Evolutionary conservation across 108 stramenopile species (phyloP).

Genomic region (Mediolabrus comicus): DNA sequence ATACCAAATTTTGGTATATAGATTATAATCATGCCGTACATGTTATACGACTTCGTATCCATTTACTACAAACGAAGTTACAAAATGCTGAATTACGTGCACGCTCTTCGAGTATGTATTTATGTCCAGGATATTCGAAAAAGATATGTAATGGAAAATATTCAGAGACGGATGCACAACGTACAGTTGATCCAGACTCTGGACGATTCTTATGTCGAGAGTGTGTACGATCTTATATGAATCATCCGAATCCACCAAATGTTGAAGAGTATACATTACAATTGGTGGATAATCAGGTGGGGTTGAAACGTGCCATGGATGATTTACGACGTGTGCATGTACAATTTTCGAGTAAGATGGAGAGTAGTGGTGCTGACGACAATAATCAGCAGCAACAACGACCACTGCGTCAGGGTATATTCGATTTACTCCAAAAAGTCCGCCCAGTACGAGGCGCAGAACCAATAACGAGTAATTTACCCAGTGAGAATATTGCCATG

Average conservation of each 20-base stretch:
- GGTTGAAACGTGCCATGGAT: conserved; percentile 72
- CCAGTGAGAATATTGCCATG: conserved; percentile 85
- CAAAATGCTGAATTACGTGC: conserved; percentile 71
- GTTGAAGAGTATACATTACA: conserved; percentile 64
- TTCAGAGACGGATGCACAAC: conserved; percentile 82
- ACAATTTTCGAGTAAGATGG: conserved; percentile 73
- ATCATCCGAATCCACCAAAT: conserved; percentile 71
- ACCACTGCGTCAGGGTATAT: conserved; percentile 72
- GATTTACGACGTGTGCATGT: conserved; percentile 73
- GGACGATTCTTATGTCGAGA: conserved; percentile 85
- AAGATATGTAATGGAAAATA: conserved; percentile 86
- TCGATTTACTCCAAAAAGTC: conserved; percentile 88
- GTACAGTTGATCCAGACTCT: conserved; percentile 70
- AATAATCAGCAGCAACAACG: conserved; percentile 32
- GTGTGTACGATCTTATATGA: conserved; percentile 59
- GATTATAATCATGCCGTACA: conserved; percentile 82
- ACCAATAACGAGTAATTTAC: conserved; percentile 84
- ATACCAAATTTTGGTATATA: conserved; percentile 86
- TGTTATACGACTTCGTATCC: conserved; percentile 79
- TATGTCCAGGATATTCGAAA: conserved; percentile 78
- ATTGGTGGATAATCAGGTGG: conserved; percentile 78
- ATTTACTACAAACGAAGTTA: conserved; percentile 71
- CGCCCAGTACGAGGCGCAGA: conserved; percentile 48
- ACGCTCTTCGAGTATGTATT: conserved; percentile 69
- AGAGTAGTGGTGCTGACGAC: conserved; percentile 9